phyloP scores from a whole-genome alignment of 495 filamentous ascomycete genomes.

The Amniculicola lignicola region DNA sequence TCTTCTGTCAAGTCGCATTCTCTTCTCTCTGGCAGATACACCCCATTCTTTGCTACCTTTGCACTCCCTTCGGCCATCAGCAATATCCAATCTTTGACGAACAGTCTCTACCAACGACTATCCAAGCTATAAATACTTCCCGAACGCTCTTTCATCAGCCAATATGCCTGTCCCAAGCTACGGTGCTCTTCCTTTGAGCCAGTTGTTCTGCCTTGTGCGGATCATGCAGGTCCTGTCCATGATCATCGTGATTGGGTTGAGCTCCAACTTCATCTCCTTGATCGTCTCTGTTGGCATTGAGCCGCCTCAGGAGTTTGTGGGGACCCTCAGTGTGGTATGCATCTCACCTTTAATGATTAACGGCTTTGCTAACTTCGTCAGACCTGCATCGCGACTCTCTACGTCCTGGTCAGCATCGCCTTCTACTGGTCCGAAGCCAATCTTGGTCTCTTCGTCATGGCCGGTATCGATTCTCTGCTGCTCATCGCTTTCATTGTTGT shows the following conservation, averaged over 20 bases:
- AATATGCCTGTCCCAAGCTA: conserved; percentile 54
- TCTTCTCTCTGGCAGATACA: conserved; percentile 36
- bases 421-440: conserved; percentile 70
- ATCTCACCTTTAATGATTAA: not conserved
- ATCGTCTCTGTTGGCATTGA: conserved; percentile 62
- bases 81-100: conserved; percentile 24
- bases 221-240: conserved; percentile 68
- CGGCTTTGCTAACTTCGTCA: conserved; percentile 39
- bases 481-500: conserved; percentile 71
- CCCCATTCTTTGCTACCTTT: conserved; percentile 29
- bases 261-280: conserved; percentile 75
- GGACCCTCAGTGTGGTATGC: conserved; percentile 74
- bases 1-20: conserved; percentile 30
- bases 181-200: conserved; percentile 66
- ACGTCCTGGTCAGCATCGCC: conserved; percentile 68
- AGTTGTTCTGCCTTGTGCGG: conserved; percentile 71
- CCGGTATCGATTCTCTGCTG: conserved; percentile 61
- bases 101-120: not conserved
- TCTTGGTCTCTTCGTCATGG: conserved; percentile 67
- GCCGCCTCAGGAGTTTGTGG: conserved; percentile 70
- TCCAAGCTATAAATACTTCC: conserved; percentile 5
- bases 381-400: conserved; percentile 74
- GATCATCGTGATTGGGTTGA: conserved; percentile 75
- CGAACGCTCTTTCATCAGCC: conserved; percentile 1
- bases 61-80: conserved; percentile 17